phyloP scores from a whole-genome alignment of 768 basidiomycete species.

The Pholiota molesta region DNA sequence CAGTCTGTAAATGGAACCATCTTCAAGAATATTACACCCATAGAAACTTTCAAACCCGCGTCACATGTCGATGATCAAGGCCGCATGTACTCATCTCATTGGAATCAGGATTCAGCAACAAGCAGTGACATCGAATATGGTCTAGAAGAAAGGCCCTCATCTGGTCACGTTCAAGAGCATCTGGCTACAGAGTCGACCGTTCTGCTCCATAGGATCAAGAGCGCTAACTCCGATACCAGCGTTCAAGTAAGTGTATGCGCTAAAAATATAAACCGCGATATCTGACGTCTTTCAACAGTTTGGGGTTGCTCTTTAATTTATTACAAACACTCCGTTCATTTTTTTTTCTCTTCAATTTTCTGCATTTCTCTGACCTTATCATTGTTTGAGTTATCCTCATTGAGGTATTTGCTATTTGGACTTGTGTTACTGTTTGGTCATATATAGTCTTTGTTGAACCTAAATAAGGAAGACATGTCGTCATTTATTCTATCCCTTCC shows the following conservation, averaged over 20 bases:
- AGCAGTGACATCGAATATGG: not conserved
- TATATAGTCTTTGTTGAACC: too few species aligned
- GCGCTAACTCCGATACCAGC: not conserved
- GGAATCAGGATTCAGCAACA: not conserved
- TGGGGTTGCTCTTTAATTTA: slow-evolving; percentile 1
- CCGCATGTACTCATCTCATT: not conserved
- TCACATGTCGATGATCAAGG: not conserved
- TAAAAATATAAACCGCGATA: not conserved
- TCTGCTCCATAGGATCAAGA: not conserved
- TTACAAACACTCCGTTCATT: not conserved
- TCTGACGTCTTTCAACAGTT: not conserved
- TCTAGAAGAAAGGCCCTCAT: not conserved
- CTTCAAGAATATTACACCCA: not conserved
- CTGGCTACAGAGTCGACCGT: not conserved
- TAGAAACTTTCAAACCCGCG: not conserved
- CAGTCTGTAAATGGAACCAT: not conserved
- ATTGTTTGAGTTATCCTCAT: too few species aligned
- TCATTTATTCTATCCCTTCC: too few species aligned
- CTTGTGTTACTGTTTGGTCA: too few species aligned
- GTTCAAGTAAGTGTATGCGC: slow-evolving; percentile 5
- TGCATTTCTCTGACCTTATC: not conserved
- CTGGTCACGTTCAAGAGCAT: not conserved
- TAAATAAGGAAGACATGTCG: too few species aligned
- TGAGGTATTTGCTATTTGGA: too few species aligned
- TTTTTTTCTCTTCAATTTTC: not conserved